phyloP scores from a whole-genome alignment of 2,329 filamentous ascomycete species.

The Fusarium nodosum region DNA sequence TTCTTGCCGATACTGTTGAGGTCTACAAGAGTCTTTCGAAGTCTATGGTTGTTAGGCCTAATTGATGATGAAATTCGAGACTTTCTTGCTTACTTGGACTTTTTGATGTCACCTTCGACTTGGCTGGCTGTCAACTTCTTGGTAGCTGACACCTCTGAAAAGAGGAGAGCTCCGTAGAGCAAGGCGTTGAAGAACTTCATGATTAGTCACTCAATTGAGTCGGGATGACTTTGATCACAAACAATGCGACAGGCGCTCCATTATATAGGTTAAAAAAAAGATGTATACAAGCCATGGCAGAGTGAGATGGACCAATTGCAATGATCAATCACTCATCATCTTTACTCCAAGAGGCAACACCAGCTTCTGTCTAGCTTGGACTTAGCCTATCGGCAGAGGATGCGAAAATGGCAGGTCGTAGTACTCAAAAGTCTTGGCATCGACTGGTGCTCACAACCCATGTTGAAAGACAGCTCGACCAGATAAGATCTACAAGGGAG shows the following conservation, averaged over 20 bases:
- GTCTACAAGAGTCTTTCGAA: constrained; percentile 67
- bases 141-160: constrained; percentile 36
- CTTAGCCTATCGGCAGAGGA: constrained; percentile 32
- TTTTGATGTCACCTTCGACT: constrained; percentile 47
- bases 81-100: constrained; percentile 34
- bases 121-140: constrained; percentile 45
- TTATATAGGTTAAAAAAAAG: constrained; percentile 30
- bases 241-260: constrained; percentile 3
- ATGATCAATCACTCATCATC: constrained; percentile 4
- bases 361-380: not conserved
- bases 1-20: constrained; percentile 67
- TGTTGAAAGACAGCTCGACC: constrained; percentile 25
- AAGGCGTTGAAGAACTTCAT: constrained; percentile 46
- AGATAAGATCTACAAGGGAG: constrained; percentile 29
- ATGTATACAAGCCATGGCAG: not conserved
- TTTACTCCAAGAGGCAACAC: constrained; percentile 33
- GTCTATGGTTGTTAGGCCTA: constrained; percentile 53
- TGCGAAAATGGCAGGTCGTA: constrained; percentile 47
- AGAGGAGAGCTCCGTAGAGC: constrained; percentile 44
- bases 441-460: constrained; percentile 27
- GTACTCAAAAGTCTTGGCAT: constrained; percentile 38
- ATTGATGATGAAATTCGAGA: rapidly evolving
- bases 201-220: not conserved
- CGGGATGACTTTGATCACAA: constrained; percentile 3
- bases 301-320: not conserved